Percentiles rank a stretch among this genome's conserved stretches.
phyloP scores from a whole-genome alignment of 73 alveolate species.

The Stentor roeselii region DNA sequence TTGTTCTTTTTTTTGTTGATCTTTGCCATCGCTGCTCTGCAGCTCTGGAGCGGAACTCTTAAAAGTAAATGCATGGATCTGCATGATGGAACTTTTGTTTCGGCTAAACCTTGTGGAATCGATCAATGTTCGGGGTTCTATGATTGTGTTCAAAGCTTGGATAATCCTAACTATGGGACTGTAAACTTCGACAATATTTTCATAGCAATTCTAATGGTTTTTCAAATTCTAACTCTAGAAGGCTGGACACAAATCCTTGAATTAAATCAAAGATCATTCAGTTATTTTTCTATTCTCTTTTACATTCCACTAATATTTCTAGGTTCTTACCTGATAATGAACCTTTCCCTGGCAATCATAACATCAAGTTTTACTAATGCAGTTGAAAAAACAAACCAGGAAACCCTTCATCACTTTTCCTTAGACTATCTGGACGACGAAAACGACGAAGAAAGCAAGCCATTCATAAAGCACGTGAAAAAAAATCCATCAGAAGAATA shows the following conservation, averaged over 20 bases:
- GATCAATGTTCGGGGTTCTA: background rate
- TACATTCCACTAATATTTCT: conserved; percentile 74
- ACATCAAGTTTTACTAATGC: background rate
- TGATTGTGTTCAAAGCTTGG: conserved; percentile 38
- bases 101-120: background rate
- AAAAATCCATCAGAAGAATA: background rate
- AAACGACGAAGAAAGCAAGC: background rate
- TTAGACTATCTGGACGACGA: background rate
- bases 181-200: conserved; percentile 45
- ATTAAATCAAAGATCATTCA: conserved; percentile 61
- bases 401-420: background rate
- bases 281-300: conserved; percentile 45
- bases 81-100: background rate
- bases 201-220: conserved; percentile 63
- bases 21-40: conserved; percentile 47
- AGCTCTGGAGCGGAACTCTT: conserved; percentile 36
- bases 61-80: conserved; percentile 34
- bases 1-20: conserved; percentile 39
- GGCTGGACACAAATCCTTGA: conserved; percentile 83
- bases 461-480: background rate
- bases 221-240: conserved; percentile 72
- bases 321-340: conserved; percentile 61
- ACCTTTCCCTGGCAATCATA: conserved; percentile 1
- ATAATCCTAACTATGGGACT: conserved; percentile 37
- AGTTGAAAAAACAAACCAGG: background rate